These are phyloP conservation scores for Nemania serpens DNA, from an alignment of 2,329 filamentous ascomycete genomes.

Conservation along the genomic window DNA sequence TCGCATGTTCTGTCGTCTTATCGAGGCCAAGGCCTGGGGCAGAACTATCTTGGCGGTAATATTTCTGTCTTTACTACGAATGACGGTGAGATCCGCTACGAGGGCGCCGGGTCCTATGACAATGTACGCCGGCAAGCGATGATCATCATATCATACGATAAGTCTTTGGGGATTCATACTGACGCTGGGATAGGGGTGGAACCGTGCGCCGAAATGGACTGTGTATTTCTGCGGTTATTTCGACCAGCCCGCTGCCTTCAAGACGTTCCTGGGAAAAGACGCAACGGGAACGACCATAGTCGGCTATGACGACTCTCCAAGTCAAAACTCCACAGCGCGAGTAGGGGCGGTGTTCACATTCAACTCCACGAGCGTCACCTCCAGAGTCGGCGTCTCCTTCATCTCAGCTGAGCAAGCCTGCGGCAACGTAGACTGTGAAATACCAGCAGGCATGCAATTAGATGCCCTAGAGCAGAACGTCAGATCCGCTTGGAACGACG, in stretches of 20 bases:
- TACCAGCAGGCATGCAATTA: conserved; percentile 52
- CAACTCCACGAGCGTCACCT: conserved; percentile 50
- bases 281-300: conserved; percentile 40
- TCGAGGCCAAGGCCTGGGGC: conserved; percentile 63
- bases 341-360: conserved; percentile 62
- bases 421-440: conserved; percentile 59
- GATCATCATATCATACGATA: no score
- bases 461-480: conserved; percentile 51
- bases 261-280: conserved; percentile 49
- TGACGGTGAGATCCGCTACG: conserved; percentile 51
- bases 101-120: conserved; percentile 65
- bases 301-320: conserved; percentile 41
- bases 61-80: conserved; percentile 56
- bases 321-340: conserved; percentile 45
- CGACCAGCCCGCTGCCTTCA: conserved; percentile 50
- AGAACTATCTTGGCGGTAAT: conserved; percentile 64
- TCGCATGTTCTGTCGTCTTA: conserved; percentile 69
- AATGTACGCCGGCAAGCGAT: conserved; percentile 49
- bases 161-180: neutral
- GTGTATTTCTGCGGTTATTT: conserved; percentile 69
- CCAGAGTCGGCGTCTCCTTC: conserved; percentile 70
- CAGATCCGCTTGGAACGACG: conserved; percentile 61
- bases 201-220: conserved; percentile 64
- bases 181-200: conserved; percentile 57
- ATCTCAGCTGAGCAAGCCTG: conserved; percentile 67